Evolutionary conservation across 108 stramenopile species (phyloP).

Genomic region (Thalassiosira profunda): DNA sequence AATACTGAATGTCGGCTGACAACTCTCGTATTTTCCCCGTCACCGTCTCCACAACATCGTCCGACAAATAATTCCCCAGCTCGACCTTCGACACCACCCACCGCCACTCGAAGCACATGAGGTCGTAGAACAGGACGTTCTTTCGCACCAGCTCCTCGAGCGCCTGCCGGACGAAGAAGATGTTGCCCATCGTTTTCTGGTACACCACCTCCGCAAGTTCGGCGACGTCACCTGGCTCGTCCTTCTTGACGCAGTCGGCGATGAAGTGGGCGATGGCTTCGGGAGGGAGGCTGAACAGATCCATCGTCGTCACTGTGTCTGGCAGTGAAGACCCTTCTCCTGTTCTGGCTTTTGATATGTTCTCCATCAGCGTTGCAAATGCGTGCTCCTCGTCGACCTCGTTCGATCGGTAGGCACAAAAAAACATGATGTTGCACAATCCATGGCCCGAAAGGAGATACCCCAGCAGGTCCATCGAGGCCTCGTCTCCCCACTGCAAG

Average conservation of each 20-base stretch:
- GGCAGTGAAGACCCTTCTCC: background rate
- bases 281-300: constrained; percentile 19
- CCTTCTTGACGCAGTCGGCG: constrained; percentile 2
- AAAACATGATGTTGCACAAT: constrained; percentile 21
- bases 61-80: constrained; percentile 18
- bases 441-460: constrained; percentile 3
- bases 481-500: constrained; percentile 10
- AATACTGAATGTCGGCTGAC: constrained; percentile 1
- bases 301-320: background rate
- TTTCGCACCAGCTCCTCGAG: constrained; percentile 47
- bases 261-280: constrained; percentile 3
- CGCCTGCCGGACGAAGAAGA: constrained; percentile 31
- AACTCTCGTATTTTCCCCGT: constrained; percentile 18
- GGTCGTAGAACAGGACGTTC: constrained; percentile 38
- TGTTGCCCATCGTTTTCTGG: constrained; percentile 43
- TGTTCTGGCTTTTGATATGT: background rate
- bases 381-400: constrained; percentile 13
- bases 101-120: constrained; percentile 37
- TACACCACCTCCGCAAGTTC: constrained; percentile 28
- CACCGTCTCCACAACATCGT: constrained; percentile 41
- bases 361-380: constrained; percentile 7
- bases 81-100: constrained; percentile 26
- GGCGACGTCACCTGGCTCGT: constrained; percentile 5
- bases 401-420: constrained; percentile 44
- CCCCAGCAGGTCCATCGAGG: background rate